Evolutionary conservation across 805 yeast genomes (phyloP).

Genomic region (Wickerhamomyces sydowiorum): DNA sequence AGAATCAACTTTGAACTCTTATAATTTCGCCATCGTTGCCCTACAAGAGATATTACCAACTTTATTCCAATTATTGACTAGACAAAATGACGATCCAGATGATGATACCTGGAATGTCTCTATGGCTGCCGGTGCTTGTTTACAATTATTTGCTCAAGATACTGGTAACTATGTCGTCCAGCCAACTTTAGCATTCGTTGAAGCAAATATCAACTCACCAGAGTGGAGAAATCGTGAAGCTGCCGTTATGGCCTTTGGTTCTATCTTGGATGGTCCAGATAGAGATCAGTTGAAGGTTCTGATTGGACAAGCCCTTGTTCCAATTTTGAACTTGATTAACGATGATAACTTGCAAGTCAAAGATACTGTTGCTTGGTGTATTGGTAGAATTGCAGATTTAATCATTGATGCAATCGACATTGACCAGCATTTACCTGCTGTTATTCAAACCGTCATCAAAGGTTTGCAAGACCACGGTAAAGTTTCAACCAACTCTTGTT

Average conservation of each 20-base stretch:
- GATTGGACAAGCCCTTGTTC: slow-evolving; percentile 76
- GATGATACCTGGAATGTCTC: slow-evolving; percentile 98
- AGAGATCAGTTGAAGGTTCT: slow-evolving; percentile 58
- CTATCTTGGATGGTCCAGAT: slow-evolving; percentile 92
- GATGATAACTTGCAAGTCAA: slow-evolving; percentile 82
- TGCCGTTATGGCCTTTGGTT: slow-evolving; percentile 98
- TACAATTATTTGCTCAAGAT: slow-evolving; percentile 88
- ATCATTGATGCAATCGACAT: slow-evolving; percentile 72
- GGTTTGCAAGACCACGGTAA: slow-evolving; percentile 93
- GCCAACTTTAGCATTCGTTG: slow-evolving; percentile 82
- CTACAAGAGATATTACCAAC: slow-evolving; percentile 84
- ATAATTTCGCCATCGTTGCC: slow-evolving; percentile 82
- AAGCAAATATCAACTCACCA: slow-evolving; percentile 51
- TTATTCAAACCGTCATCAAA: slow-evolving; percentile 63
- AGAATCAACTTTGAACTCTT: slow-evolving; percentile 46
- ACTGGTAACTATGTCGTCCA: slow-evolving; percentile 83
- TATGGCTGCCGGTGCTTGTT: slow-evolving; percentile 98
- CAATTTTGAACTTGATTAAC: slow-evolving; percentile 66
- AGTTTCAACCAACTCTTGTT: slow-evolving; percentile 94
- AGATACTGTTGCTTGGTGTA: slow-evolving; percentile 98
- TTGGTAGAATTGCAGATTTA: slow-evolving; percentile 91
- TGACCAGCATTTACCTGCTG: slow-evolving; percentile 57
- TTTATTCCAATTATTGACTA: slow-evolving; percentile 67
- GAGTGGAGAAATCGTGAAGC: slow-evolving; percentile 93
- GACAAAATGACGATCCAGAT: slow-evolving; percentile 89